Percentiles rank a stretch among this genome's conserved stretches.
Evolutionary conservation across 1,284 basidiomycete species (phyloP).

Genomic region (Naganishia albida): DNA sequence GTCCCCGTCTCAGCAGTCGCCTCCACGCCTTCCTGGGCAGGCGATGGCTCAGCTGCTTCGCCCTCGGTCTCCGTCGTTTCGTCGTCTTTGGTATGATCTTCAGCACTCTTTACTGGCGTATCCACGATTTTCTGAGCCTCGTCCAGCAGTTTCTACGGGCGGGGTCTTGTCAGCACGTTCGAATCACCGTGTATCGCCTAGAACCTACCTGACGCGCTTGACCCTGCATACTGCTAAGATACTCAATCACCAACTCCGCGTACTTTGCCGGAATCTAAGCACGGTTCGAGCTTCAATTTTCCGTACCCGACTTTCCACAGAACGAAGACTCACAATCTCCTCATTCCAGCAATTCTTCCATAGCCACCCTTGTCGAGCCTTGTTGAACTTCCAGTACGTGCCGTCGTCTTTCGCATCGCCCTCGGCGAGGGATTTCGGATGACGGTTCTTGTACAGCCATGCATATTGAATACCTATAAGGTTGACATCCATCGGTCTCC

Average conservation of each 20-base stretch:
- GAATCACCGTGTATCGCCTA: no score
- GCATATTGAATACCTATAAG: slow-evolving; percentile 26
- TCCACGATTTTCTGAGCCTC: slow-evolving; percentile 23
- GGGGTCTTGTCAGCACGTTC: neutral
- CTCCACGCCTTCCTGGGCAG: neutral
- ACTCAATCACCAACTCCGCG: slow-evolving; percentile 27
- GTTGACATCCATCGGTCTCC: no score
- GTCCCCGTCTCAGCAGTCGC: neutral
- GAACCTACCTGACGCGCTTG: slow-evolving; percentile 20
- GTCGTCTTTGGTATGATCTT: neutral
- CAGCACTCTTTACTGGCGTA: neutral
- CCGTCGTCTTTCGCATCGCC: slow-evolving; percentile 25
- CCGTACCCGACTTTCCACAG: no score
- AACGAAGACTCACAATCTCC: neutral
- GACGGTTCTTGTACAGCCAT: slow-evolving; percentile 17
- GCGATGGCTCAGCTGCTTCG: neutral
- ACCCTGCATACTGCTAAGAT: slow-evolving; percentile 26
- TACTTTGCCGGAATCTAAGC: slow-evolving; percentile 19
- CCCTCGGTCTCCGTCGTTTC: neutral
- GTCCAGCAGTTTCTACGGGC: slow-evolving; percentile 14
- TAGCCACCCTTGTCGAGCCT: slow-evolving; percentile 29
- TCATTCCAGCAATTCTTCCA: slow-evolving; percentile 26
- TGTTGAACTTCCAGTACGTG: slow-evolving; percentile 31
- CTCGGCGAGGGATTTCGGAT: slow-evolving; percentile 8
- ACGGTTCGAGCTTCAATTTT: neutral